A percentile compares a stretch with the other conserved stretches of the same genome.
Evolutionary conservation across 306 rosid species (phyloP).

Genomic region (Vicia villosa): DNA sequence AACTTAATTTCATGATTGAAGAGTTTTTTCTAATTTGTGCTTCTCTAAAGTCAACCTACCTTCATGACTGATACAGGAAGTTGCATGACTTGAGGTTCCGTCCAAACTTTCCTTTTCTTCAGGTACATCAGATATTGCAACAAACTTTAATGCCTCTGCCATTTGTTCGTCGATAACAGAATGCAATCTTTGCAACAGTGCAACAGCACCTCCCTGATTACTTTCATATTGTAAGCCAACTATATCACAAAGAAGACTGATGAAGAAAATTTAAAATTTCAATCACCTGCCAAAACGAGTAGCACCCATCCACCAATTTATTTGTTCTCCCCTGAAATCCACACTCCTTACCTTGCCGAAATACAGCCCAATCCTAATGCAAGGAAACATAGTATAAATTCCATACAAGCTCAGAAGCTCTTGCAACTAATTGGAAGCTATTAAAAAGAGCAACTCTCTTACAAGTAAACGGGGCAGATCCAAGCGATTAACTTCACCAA

Average conservation of each 20-base stretch:
- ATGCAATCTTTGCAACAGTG: slow-evolving; percentile 67
- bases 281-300: slow-evolving; percentile 97
- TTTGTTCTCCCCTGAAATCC: slow-evolving; percentile 99
- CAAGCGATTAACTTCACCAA: slow-evolving; percentile 78
- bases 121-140: slow-evolving; percentile 32
- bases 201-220: slow-evolving; percentile 82
- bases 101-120: slow-evolving; percentile 35
- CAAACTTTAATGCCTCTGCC: slow-evolving; percentile 34
- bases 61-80: slow-evolving; percentile 31
- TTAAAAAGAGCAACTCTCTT: slow-evolving; percentile 44
- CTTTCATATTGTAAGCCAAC: slow-evolving; percentile 37
- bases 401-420: slow-evolving; percentile 11
- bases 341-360: slow-evolving; percentile 82
- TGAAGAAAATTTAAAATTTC: slow-evolving; percentile 18
- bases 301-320: slow-evolving; percentile 96
- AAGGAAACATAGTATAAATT: slow-evolving; percentile 25
- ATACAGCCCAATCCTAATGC: slow-evolving; percentile 83
- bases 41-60: slow-evolving; percentile 39
- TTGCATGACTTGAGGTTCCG: slow-evolving; percentile 44
- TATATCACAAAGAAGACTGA: slow-evolving; percentile 34
- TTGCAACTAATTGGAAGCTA: slow-evolving; percentile 8
- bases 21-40: neutral
- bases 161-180: slow-evolving; percentile 54
- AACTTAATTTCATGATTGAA: neutral
- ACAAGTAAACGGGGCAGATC: slow-evolving; percentile 75